Evolutionary conservation across 2,329 filamentous ascomycete genomes (phyloP), one percentile per base, ranked within the genome.

Genomic region (Eurotiales sp.): DNA sequence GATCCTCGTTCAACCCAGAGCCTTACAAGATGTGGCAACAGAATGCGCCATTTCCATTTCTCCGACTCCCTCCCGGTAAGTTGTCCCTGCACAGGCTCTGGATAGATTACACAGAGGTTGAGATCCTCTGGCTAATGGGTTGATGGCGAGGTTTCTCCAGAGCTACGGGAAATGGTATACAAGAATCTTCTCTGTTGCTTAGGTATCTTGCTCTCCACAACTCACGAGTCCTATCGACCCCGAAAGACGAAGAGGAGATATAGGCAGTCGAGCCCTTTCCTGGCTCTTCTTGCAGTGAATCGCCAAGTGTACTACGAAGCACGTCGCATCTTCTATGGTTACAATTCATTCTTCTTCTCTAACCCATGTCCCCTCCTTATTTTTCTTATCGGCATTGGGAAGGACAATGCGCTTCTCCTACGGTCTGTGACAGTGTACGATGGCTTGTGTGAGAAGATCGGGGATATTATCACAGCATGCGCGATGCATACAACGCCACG

Each of bases 271-370:
- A n/a, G n/a, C n/a, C n/a, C n/a, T 23, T 27, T 30, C 1, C 42
- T 54, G 3, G 7, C 47, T 15, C 41, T 51, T 21, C 21, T 54
- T 15, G 36, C 30, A 5, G 42, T 50, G 22, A 51, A 30, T 17
- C 52, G 42, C 19, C 34, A 29, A 19, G 39, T 51, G 3, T 54
- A 54, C 23, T 14, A 51, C 10, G 52, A 54, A 40, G 47, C 40
- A 10, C 52, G 47, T 17, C 17, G 17, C 19, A 8, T 53, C 14
- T 42, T 53, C 12, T 53, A 53, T 44, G 4, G 25, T 2, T 32
- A 32, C 7, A 53, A 51, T 21, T 14, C 42, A 2, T 54, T 54
- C 8, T 8, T 15, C 3, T 51, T 54, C 25, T 2, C 22, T n/a
- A n/a, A n/a, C n/a, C n/a, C n/a, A n/a, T n/a, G n/a, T n/a, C n/a